Conservation (phyloP, 1,284 basidiomycete genomes). For the Mycena citricolor region DNA sequence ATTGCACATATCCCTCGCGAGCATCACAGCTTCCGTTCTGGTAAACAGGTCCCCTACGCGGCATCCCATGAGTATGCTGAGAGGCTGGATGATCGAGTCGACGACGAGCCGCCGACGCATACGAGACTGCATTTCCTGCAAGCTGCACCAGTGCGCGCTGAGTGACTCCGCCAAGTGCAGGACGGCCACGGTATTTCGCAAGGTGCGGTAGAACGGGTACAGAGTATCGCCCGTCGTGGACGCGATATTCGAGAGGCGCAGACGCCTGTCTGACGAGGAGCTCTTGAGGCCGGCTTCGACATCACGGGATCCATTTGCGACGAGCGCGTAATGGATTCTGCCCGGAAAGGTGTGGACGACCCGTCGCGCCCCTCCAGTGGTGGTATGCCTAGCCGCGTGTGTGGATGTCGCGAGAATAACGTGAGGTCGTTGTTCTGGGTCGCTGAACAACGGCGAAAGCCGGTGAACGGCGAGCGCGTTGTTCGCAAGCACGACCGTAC, state of each 20-base stretch:
- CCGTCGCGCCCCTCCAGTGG: conserved; percentile 53
- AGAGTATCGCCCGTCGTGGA: conserved; percentile 38
- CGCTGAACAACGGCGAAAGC: conserved; percentile 68
- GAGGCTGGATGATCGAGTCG: conserved; percentile 85
- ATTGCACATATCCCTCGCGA: conserved; percentile 51
- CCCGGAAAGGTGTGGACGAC: conserved; percentile 78
- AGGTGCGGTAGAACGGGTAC: conserved; percentile 49
- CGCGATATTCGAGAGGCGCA: conserved; percentile 59
- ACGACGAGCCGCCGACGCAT: conserved; percentile 85
- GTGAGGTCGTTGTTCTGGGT: conserved; percentile 73
- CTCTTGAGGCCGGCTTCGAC: conserved; percentile 53
- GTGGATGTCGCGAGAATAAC: conserved; percentile 85
- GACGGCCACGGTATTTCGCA: conserved; percentile 70
- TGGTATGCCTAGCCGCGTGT: conserved; percentile 58
- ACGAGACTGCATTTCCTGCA: conserved; percentile 67
- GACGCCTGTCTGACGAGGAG: conserved; percentile 37
- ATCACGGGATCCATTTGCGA: conserved; percentile 67
- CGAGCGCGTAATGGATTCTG: conserved; percentile 74
- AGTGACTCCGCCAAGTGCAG: conserved; percentile 61
- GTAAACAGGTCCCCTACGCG: conserved; percentile 75
- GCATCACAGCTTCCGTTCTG: conserved; percentile 39
- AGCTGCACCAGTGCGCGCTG: conserved; percentile 65
- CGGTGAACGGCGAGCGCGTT: conserved; percentile 92
- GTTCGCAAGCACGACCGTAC: conserved; percentile 88
- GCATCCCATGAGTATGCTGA: conserved; percentile 82